Percentiles rank a stretch among this genome's conserved stretches.
Evolutionary conservation across 371 early-diverging fungal species (phyloP).

Genomic region (Encephalitozoon cuniculi): DNA sequence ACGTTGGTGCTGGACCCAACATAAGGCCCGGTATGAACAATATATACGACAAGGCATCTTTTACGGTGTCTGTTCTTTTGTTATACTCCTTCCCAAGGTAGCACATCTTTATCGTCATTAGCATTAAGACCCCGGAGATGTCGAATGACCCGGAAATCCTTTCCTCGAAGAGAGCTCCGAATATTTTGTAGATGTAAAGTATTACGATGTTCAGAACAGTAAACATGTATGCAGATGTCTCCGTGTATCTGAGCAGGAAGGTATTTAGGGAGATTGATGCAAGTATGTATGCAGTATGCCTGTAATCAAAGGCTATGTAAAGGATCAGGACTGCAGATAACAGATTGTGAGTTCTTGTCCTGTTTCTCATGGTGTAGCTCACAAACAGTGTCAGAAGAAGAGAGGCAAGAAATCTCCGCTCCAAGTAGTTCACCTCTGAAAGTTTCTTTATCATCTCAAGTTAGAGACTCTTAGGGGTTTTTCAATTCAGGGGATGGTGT

Average conservation of each 20-base stretch:
- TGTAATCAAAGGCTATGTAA: constrained; percentile 34
- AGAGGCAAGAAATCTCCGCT: not conserved
- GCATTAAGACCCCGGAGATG: constrained; percentile 48
- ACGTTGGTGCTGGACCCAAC: constrained; percentile 33
- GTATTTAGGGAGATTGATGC: constrained; percentile 10
- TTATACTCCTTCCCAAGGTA: constrained; percentile 34
- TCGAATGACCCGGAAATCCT: constrained; percentile 35
- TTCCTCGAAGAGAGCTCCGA: constrained; percentile 19
- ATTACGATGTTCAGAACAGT: constrained; percentile 20
- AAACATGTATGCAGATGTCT: constrained; percentile 15
- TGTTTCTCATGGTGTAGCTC: not conserved
- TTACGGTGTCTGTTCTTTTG: not conserved
- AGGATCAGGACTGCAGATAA: constrained; percentile 20
- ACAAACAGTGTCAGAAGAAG: constrained; percentile 1
- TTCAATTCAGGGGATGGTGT: too few species aligned
- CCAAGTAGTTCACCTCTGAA: not conserved
- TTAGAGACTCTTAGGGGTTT: not conserved
- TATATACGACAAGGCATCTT: constrained; percentile 29
- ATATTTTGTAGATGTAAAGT: constrained; percentile 36
- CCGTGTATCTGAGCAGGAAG: not conserved
- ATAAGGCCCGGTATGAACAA: constrained; percentile 40
- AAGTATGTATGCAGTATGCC: constrained; percentile 9
- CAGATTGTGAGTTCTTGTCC: not conserved
- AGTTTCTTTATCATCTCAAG: not conserved
- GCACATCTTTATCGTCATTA: constrained; percentile 44